These are phyloP conservation scores for Ganoderma lucidum DNA, from an alignment of 1,284 basidiomycete genomes.

Conservation along the genomic window DNA sequence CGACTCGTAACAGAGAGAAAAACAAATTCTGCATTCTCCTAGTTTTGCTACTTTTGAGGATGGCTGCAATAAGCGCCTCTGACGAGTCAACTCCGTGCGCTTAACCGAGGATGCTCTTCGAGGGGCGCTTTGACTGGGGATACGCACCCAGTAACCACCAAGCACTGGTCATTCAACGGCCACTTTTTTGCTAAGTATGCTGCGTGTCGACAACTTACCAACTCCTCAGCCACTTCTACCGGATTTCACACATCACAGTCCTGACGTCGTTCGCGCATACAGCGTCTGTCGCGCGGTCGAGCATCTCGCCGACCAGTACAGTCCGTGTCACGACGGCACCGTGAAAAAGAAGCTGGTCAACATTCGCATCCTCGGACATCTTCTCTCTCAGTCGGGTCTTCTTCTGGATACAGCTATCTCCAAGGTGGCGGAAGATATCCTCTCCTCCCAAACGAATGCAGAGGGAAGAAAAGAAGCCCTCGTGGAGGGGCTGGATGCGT, in stretches of 20 bases:
- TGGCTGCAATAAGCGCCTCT: too few relatives aligned
- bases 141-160: too few relatives aligned
- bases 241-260: background rate
- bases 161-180: too few relatives aligned
- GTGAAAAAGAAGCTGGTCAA: background rate
- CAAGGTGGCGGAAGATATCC: background rate
- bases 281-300: background rate
- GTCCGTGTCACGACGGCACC: background rate
- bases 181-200: background rate
- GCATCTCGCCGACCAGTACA: background rate
- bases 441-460: background rate
- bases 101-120: too few relatives aligned
- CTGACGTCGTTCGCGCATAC: conserved; percentile 1
- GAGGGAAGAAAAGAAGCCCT: background rate
- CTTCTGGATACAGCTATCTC: conserved; percentile 1
- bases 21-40: too few relatives aligned
- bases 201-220: background rate
- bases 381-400: background rate
- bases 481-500: background rate
- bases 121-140: too few relatives aligned
- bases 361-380: conserved; percentile 2
- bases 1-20: background rate
- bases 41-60: too few relatives aligned
- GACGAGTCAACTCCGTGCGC: too few relatives aligned
- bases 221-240: background rate